phyloP scores from a whole-genome alignment of 495 filamentous ascomycete species.

The Hypoxylon intermedium region DNA sequence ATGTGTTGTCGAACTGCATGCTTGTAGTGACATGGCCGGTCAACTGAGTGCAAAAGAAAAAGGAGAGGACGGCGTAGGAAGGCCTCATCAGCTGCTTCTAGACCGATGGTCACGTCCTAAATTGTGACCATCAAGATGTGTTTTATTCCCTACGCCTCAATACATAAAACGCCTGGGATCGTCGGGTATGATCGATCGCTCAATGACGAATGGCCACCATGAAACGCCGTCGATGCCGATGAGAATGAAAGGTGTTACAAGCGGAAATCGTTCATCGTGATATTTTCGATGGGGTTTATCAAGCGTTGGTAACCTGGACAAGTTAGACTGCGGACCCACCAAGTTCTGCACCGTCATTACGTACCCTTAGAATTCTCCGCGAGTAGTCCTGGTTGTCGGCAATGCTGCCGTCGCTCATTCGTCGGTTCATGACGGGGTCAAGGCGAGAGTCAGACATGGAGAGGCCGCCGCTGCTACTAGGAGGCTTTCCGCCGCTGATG shows the following conservation, averaged over 20 bases:
- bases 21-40: conserved; percentile 20
- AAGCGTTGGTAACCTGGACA: conserved; percentile 64
- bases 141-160: conserved; percentile 48
- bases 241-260: conserved; percentile 50
- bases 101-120: conserved; percentile 39
- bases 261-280: conserved; percentile 58
- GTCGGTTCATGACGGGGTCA: conserved; percentile 86
- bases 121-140: conserved; percentile 36
- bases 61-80: conserved; percentile 56
- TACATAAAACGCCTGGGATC: conserved; percentile 47
- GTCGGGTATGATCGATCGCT: conserved; percentile 50
- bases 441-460: conserved; percentile 83
- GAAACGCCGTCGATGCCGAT: conserved; percentile 62
- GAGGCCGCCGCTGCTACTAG: conserved; percentile 60
- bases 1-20: conserved; percentile 33
- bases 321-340: conserved; percentile 36
- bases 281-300: conserved; percentile 45
- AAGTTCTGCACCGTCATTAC: conserved; percentile 25
- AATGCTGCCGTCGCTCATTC: conserved; percentile 96
- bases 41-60: conserved; percentile 44
- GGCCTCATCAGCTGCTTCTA: conserved; percentile 37
- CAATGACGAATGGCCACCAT: conserved; percentile 53
- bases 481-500: conserved; percentile 64
- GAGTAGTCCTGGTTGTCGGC: conserved; percentile 98
- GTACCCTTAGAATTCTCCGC: conserved; percentile 89